Conservation (phyloP, 768 basidiomycete genomes). For the Trichaptum fuscoviolaceum region DNA sequence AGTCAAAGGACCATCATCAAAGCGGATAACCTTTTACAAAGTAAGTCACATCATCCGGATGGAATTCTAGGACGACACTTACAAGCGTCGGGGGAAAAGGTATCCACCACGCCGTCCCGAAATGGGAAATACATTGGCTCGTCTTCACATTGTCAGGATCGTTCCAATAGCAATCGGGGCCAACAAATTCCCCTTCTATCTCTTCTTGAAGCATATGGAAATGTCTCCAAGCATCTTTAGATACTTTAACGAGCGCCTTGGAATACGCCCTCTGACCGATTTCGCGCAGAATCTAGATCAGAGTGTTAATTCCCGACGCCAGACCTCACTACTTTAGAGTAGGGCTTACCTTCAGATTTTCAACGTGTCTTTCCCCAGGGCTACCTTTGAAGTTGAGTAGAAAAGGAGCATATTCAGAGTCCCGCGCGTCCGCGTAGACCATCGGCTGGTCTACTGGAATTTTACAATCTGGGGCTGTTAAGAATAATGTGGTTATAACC, state of each 20-base stretch:
- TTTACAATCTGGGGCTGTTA: constrained; percentile 51
- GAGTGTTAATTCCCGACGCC: not conserved
- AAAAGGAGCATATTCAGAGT: constrained; percentile 63
- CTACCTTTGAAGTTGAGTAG: constrained; percentile 57
- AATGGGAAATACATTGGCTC: constrained; percentile 27
- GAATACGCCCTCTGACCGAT: constrained; percentile 53
- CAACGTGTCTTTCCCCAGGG: constrained; percentile 67
- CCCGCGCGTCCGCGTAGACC: constrained; percentile 50
- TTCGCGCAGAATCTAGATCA: constrained; percentile 62
- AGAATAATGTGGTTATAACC: constrained; percentile 57
- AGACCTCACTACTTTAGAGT: not conserved
- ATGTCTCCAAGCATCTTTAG: constrained; percentile 43
- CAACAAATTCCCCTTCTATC: constrained; percentile 54
- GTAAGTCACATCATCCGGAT: constrained; percentile 8
- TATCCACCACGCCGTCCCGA: constrained; percentile 77
- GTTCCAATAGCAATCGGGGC: constrained; percentile 73
- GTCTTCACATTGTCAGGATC: constrained; percentile 17
- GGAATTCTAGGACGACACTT: constrained; percentile 15
- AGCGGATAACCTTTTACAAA: constrained; percentile 50
- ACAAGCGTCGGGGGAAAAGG: constrained; percentile 74
- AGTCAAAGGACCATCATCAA: constrained; percentile 52
- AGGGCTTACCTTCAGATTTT: constrained; percentile 63
- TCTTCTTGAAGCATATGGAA: constrained; percentile 42
- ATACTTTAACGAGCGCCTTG: constrained; percentile 42
- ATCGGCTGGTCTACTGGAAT: constrained; percentile 58